Evolutionary conservation across 352 stramenopile species (phyloP).

Genomic region (Phytophthora pini): DNA sequence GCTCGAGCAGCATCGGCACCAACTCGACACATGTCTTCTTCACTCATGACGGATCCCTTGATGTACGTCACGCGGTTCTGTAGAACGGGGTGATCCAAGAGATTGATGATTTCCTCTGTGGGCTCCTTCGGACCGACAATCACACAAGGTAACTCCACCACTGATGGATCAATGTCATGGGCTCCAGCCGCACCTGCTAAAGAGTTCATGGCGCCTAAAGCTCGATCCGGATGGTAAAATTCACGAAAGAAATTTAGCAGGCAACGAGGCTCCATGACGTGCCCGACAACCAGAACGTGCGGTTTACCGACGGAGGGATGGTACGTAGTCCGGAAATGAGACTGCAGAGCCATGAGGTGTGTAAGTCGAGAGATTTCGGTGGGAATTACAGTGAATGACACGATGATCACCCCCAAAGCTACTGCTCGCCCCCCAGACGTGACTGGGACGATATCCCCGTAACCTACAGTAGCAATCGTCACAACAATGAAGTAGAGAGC

Average conservation of each 20-base stretch:
- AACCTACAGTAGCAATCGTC: conserved; percentile 63
- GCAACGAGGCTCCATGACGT: conserved; percentile 55
- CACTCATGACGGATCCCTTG: conserved; percentile 70
- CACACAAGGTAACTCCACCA: conserved; percentile 57
- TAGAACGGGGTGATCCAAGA: conserved; percentile 67
- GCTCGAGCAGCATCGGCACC: conserved; percentile 56
- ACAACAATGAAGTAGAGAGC: conserved; percentile 71
- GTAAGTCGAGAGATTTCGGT: conserved; percentile 58
- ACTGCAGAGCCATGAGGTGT: conserved; percentile 67
- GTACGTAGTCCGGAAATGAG: conserved; percentile 68
- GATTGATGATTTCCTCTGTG: conserved; percentile 52
- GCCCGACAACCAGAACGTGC: conserved; percentile 62
- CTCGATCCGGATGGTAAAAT: conserved; percentile 67
- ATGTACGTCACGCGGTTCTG: conserved; percentile 70
- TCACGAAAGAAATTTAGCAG: conserved; percentile 71
- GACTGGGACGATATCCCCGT: conserved; percentile 55
- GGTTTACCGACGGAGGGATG: conserved; percentile 56
- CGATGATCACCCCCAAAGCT: conserved; percentile 56
- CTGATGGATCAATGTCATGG: conserved; percentile 27
- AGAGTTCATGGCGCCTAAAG: conserved; percentile 31
- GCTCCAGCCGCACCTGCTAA: conserved; percentile 6
- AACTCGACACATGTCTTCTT: conserved; percentile 71
- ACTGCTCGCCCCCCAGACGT: conserved; percentile 53
- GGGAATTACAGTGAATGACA: conserved; percentile 67
- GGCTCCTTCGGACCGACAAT: conserved; percentile 63